A percentile compares a stretch with the other conserved stretches of the same genome.
Conservation (phyloP, 306 rosid species). For the Quillaja saponaria region DNA sequence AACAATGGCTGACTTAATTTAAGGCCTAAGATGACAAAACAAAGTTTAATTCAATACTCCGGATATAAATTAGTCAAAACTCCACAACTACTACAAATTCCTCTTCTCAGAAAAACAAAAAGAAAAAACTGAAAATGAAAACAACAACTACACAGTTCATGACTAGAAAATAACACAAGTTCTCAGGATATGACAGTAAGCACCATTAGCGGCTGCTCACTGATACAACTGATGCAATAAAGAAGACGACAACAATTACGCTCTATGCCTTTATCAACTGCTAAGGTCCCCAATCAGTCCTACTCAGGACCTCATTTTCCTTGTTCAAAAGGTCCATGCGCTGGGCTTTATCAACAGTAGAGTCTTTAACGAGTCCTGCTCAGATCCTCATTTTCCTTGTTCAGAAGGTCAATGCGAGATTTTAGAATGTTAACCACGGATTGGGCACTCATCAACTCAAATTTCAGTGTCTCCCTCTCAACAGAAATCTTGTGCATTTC, state of each 20-base stretch:
- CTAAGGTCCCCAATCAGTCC: conserved; percentile 3
- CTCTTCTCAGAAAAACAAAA: no score
- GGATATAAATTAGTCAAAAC: no score
- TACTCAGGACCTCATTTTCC: conserved; percentile 52
- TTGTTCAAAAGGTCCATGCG: conserved; percentile 44
- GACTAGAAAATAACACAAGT: no score
- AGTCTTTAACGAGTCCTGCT: conserved; percentile 36
- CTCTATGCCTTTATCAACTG: not conserved
- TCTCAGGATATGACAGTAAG: no score
- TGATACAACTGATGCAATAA: conserved; percentile 2
- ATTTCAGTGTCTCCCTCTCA: conserved; percentile 78
- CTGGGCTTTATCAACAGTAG: conserved; percentile 21
- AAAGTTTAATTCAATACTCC: not conserved
- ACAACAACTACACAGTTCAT: no score
- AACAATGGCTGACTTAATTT: conserved; percentile 15
- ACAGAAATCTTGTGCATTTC: conserved; percentile 65
- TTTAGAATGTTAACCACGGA: conserved; percentile 82
- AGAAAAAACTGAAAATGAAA: no score
- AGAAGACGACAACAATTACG: not conserved
- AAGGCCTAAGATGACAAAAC: conserved; percentile 28
- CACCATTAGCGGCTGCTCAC: not conserved
- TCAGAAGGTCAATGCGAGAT: conserved; percentile 60
- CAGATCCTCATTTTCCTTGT: conserved; percentile 70
- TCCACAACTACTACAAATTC: no score
- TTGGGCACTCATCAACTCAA: conserved; percentile 87